A percentile compares a stretch with the other conserved stretches of the same genome.
phyloP scores from a whole-genome alignment of 108 stramenopile genomes.

The Cyclostephanos tholiformis region DNA sequence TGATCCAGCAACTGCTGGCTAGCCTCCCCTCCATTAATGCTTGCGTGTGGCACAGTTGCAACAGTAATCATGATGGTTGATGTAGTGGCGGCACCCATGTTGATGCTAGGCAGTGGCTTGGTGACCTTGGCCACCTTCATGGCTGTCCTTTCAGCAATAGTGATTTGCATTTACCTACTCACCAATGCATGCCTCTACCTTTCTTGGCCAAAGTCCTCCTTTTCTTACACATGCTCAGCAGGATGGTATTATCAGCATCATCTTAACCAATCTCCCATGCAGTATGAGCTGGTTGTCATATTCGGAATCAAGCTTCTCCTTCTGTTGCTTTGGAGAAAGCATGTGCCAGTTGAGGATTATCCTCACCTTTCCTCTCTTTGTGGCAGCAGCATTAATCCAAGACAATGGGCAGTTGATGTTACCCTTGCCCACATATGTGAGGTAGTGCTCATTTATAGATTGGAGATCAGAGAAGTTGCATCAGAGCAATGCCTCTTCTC shows the following conservation, averaged over 20 bases:
- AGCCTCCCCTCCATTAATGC: neutral
- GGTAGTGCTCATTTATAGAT: neutral
- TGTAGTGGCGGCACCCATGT: neutral
- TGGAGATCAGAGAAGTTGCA: neutral
- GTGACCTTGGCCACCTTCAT: neutral
- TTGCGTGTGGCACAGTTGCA: neutral
- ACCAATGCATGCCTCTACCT: neutral
- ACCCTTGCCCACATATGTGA: neutral
- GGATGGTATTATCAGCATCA: neutral
- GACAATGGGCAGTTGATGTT: neutral
- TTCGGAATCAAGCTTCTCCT: neutral
- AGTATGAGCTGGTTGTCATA: neutral
- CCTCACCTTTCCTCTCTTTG: neutral
- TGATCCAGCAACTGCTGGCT: neutral
- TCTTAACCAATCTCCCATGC: neutral
- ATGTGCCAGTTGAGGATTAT: neutral
- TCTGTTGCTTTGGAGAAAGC: neutral
- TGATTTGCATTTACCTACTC: conserved; percentile 8
- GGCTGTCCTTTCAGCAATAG: neutral
- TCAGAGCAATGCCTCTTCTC: neutral
- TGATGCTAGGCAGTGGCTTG: neutral
- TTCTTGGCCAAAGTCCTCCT: neutral
- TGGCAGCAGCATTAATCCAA: neutral
- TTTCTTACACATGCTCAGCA: neutral
- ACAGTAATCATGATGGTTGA: neutral